A percentile compares a stretch with the other conserved stretches of the same genome.
phyloP scores from a whole-genome alignment of 352 stramenopile genomes.

The Thalassiosira ordinaria region DNA sequence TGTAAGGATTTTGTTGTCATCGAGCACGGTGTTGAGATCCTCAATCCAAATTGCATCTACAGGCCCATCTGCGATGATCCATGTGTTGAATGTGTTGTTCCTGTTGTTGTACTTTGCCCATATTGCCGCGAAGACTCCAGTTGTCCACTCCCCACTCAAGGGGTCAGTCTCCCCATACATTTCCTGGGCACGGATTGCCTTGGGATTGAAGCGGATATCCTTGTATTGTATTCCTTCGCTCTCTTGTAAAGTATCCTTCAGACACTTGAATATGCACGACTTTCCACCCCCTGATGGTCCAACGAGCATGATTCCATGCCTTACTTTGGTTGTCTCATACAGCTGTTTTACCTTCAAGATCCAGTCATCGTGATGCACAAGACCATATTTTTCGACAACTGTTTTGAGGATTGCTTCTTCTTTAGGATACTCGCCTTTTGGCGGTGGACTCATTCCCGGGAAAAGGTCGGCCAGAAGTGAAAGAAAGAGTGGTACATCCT shows the following conservation, averaged over 20 bases:
- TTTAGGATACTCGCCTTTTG: conserved; percentile 96
- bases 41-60: conserved; percentile 99
- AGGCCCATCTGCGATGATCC: conserved; percentile 99
- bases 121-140: conserved; percentile 98
- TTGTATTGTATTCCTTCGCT: conserved; percentile 96
- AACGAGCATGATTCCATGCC: conserved; percentile 97
- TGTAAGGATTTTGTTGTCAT: conserved; percentile 99
- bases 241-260: conserved; percentile 93
- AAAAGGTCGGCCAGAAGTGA: conserved; percentile 97
- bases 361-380: conserved; percentile 90
- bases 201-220: conserved; percentile 98
- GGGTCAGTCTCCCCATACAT: conserved; percentile 99
- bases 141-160: conserved; percentile 99
- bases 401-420: conserved; percentile 89
- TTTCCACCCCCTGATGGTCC: conserved; percentile 97
- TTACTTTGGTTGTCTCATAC: conserved; percentile 94
- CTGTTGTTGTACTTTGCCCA: conserved; percentile 98
- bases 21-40: conserved; percentile 99
- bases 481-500: conserved; percentile 96
- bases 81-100: conserved; percentile 94
- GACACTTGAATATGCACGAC: conserved; percentile 91
- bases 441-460: conserved; percentile 90
- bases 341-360: conserved; percentile 99
- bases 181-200: conserved; percentile 97
- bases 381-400: conserved; percentile 92